Evolutionary conservation across 495 filamentous ascomycete species (phyloP).

Genomic region (Daldinia grandis): DNA sequence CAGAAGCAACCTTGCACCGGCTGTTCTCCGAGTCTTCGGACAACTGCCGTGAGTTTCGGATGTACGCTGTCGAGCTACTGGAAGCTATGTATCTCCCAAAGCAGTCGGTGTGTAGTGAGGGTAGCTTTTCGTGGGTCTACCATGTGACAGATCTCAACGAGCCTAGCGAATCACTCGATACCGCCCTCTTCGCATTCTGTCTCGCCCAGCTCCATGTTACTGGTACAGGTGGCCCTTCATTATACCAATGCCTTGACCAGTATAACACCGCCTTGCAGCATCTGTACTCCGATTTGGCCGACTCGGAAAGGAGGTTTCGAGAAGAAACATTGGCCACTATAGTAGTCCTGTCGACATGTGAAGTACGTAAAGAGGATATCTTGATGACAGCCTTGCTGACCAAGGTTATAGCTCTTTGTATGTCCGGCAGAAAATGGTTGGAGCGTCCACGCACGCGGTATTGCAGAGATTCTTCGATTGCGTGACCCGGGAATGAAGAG

Average conservation of each 20-base stretch:
- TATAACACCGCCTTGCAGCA: constrained; percentile 29
- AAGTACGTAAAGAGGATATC: constrained; percentile 5
- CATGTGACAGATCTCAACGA: constrained; percentile 9
- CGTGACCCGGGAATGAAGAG: constrained; percentile 17
- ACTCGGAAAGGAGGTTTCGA: constrained; percentile 18
- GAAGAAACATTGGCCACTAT: constrained; percentile 30
- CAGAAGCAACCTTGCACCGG: constrained; percentile 14
- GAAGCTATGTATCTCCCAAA: constrained; percentile 28
- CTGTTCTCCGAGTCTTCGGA: constrained; percentile 19
- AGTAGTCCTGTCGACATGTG: constrained; percentile 29
- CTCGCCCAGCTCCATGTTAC: constrained; percentile 27
- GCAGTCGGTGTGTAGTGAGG: constrained; percentile 1
- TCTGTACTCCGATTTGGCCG: constrained; percentile 21
- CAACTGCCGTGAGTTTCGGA: constrained; percentile 9
- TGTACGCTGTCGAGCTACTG: constrained; percentile 21
- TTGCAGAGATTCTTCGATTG: constrained; percentile 25
- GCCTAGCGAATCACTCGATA: constrained; percentile 21
- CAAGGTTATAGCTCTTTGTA: constrained; percentile 23
- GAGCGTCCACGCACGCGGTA: constrained; percentile 24
- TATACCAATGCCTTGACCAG: constrained; percentile 30
- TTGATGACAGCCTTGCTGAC: neutral
- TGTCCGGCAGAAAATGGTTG: constrained; percentile 25
- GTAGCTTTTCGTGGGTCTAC: constrained; percentile 28
- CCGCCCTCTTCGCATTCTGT: constrained; percentile 30
- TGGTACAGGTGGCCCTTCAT: constrained; percentile 13